Conservation (phyloP, 2,329 filamentous ascomycete genomes). For the Fusarium nanum region DNA sequence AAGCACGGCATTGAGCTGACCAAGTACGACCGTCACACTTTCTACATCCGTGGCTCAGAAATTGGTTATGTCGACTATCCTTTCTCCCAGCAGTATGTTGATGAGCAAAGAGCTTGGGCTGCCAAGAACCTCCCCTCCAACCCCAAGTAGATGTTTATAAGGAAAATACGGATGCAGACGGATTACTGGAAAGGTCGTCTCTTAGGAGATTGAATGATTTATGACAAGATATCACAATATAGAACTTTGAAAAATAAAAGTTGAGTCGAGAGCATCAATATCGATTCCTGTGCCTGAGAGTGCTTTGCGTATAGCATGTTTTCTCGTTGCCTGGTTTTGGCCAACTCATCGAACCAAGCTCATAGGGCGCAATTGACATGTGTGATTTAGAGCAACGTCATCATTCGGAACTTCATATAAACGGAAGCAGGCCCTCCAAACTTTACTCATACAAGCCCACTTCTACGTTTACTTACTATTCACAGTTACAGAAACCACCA, state of each 20-base stretch:
- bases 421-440: background rate
- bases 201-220: background rate
- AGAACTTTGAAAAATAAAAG: background rate
- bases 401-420: background rate
- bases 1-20: slow-evolving; percentile 41
- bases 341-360: background rate
- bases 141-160: background rate
- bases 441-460: no score
- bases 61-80: slow-evolving; percentile 41
- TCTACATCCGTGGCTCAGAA: slow-evolving; percentile 39
- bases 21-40: slow-evolving; percentile 43
- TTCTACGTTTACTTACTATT: no score
- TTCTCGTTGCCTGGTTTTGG: background rate
- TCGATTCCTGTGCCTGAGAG: background rate
- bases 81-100: slow-evolving; percentile 25
- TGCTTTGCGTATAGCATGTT: background rate
- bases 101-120: slow-evolving; percentile 22
- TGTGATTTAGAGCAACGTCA: background rate
- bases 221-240: background rate
- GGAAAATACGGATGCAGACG: no score
- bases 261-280: background rate
- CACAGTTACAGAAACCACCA: background rate
- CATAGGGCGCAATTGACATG: slow-evolving; percentile 7
- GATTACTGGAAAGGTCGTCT: no score
- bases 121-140: slow-evolving; percentile 6